phyloP scores from a whole-genome alignment of 768 basidiomycete species.

The Guyanaporus albipodus region DNA sequence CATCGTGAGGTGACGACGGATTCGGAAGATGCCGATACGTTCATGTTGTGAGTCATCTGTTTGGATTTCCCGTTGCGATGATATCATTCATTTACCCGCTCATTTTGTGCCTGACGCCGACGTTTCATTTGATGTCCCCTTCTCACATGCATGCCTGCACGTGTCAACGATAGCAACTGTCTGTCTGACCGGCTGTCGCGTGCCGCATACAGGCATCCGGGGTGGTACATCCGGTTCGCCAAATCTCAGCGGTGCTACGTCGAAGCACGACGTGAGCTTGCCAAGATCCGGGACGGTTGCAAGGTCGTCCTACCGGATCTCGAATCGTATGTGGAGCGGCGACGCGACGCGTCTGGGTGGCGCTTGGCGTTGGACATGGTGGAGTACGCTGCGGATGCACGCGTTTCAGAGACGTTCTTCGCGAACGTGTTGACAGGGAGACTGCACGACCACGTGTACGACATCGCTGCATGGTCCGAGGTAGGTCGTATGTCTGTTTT shows the following conservation, averaged over 20 bases:
- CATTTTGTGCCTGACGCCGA: constrained; percentile 7
- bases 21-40: constrained; percentile 8
- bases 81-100: constrained; percentile 6
- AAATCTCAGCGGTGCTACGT: constrained; percentile 32
- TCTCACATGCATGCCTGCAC: not conserved
- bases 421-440: constrained; percentile 27
- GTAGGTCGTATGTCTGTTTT: constrained; percentile 32
- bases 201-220: constrained; percentile 30
- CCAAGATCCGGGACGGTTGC: constrained; percentile 23
- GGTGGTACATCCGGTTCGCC: constrained; percentile 43
- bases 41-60: constrained; percentile 19
- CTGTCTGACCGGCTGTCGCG: constrained; percentile 38
- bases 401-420: constrained; percentile 31
- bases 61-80: not conserved
- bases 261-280: constrained; percentile 31
- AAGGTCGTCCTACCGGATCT: constrained; percentile 33
- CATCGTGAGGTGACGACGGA: constrained; percentile 25
- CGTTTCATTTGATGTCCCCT: not conserved
- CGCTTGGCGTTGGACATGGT: constrained; percentile 50
- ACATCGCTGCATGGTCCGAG: constrained; percentile 52
- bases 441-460: constrained; percentile 40
- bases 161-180: constrained; percentile 21
- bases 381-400: constrained; percentile 48
- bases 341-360: constrained; percentile 48
- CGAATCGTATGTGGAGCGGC: constrained; percentile 43